Conservation (phyloP, 495 filamentous ascomycete genomes). For the Daldinia caldariorum region DNA sequence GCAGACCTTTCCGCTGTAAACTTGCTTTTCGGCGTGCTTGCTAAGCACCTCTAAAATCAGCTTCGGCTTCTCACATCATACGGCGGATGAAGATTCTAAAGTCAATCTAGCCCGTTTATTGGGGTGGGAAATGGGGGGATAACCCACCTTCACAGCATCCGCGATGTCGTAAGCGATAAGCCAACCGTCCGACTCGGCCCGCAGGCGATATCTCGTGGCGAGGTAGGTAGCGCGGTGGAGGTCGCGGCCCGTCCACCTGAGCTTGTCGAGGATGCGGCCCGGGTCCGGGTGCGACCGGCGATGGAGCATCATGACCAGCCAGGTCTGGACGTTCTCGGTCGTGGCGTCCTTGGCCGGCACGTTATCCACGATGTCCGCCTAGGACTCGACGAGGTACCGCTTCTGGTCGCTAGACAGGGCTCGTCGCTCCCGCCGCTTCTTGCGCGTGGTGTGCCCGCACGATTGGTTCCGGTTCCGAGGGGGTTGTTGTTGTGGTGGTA, state of each 20-base stretch:
- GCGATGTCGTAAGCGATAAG: constrained; percentile 42
- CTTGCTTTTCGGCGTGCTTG: constrained; percentile 32
- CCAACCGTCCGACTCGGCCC: constrained; percentile 35
- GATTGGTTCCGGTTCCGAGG: constrained; percentile 22
- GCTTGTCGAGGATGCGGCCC: constrained; percentile 26
- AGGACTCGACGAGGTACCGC: constrained; percentile 38
- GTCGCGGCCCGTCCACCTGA: constrained; percentile 39
- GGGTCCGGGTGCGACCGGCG: constrained; percentile 43
- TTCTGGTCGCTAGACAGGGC: constrained; percentile 34
- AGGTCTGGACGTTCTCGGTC: constrained; percentile 34
- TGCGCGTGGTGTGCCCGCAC: constrained; percentile 26
- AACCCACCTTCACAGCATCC: constrained; percentile 41
- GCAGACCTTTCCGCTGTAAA: constrained; percentile 10
- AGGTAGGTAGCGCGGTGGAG: constrained; percentile 43
- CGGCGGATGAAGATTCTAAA: background rate
- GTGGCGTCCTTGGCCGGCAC: constrained; percentile 36
- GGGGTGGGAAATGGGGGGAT: background rate
- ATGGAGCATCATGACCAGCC: constrained; percentile 40
- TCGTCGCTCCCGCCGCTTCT: constrained; percentile 17
- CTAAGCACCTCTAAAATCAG: constrained; percentile 3
- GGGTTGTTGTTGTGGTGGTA: too few relatives aligned
- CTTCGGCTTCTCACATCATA: background rate
- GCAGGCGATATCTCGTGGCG: constrained; percentile 33
- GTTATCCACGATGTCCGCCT: constrained; percentile 37
- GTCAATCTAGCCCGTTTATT: too few relatives aligned